Conservation (phyloP, 352 stramenopile genomes). For the Globisporangium heterothallicum region DNA sequence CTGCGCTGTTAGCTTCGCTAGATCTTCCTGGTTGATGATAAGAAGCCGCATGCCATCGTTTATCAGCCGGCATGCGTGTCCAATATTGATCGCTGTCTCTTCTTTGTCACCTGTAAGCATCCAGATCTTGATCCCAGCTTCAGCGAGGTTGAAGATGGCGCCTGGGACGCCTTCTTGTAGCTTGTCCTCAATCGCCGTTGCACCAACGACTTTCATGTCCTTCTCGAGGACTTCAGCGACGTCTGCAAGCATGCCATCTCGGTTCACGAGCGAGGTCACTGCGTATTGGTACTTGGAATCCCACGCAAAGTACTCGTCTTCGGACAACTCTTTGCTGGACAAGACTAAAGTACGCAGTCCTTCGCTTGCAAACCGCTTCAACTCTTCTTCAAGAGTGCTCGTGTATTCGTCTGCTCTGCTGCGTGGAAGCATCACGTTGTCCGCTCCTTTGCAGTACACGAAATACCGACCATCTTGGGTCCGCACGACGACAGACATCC, state of each 20-base stretch:
- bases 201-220: slow-evolving; percentile 81
- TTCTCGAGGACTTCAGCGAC: slow-evolving; percentile 56
- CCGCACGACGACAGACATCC: slow-evolving; percentile 95
- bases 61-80: slow-evolving; percentile 62
- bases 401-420: slow-evolving; percentile 29
- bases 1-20: slow-evolving; percentile 37
- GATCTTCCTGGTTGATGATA: slow-evolving; percentile 45
- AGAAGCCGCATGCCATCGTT: slow-evolving; percentile 57
- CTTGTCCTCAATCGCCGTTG: slow-evolving; percentile 92
- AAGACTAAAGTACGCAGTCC: slow-evolving; percentile 83
- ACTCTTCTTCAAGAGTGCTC: slow-evolving; percentile 31
- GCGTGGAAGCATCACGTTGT: slow-evolving; percentile 83
- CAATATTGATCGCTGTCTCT: slow-evolving; percentile 95
- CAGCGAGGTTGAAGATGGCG: slow-evolving; percentile 79
- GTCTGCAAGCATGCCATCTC: slow-evolving; percentile 44
- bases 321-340: slow-evolving; percentile 45
- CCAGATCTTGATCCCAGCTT: slow-evolving; percentile 93
- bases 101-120: slow-evolving; percentile 94
- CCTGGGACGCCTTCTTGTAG: slow-evolving; percentile 87
- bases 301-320: slow-evolving; percentile 62
- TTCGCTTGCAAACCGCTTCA: slow-evolving; percentile 77
- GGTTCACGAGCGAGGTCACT: slow-evolving; percentile 53
- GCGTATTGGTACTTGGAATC: slow-evolving; percentile 51
- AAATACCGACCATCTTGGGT: slow-evolving; percentile 37
- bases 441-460: slow-evolving; percentile 74